Conservation (phyloP, 2,329 filamentous ascomycete species). For the Apiospora sp. region DNA sequence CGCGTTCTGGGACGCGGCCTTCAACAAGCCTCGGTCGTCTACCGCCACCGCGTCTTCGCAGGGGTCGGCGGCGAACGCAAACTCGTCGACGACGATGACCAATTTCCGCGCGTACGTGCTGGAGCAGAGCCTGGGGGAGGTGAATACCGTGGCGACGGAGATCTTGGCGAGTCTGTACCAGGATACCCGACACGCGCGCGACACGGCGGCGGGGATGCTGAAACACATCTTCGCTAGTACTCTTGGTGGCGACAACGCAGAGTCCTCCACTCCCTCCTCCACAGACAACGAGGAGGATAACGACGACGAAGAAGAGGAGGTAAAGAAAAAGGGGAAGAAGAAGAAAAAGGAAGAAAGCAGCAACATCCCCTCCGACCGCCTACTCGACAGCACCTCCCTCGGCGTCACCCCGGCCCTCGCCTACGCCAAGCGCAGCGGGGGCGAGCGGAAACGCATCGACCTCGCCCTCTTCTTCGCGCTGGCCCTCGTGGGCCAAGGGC, state of each 20-base stretch:
- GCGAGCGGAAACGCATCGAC: slow-evolving; percentile 46
- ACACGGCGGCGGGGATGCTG: slow-evolving; percentile 18
- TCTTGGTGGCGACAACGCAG: not conserved
- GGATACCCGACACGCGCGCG: slow-evolving; percentile 32
- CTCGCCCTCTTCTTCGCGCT: slow-evolving; percentile 46
- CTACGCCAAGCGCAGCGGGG: slow-evolving; percentile 44
- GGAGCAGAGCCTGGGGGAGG: slow-evolving; percentile 38
- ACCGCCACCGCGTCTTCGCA: slow-evolving; percentile 24
- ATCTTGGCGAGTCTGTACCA: slow-evolving; percentile 42
- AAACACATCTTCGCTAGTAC: not conserved
- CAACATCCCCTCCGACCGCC: not conserved
- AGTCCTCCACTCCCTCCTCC: not conserved
- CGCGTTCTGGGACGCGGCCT: slow-evolving; percentile 39
- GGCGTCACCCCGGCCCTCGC: slow-evolving; percentile 35
- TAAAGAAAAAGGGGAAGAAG: not conserved
- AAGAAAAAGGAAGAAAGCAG: not conserved
- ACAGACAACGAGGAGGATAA: not conserved
- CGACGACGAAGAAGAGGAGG: not conserved
- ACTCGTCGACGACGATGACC: not conserved
- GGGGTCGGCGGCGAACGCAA: slow-evolving; percentile 30
- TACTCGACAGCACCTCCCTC: slow-evolving; percentile 36
- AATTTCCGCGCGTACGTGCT: slow-evolving; percentile 40
- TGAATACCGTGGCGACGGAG: slow-evolving; percentile 39
- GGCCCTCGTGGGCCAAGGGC: slow-evolving; percentile 38
- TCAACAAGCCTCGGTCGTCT: slow-evolving; percentile 15